Conservation (phyloP, 2,329 filamentous ascomycete species). For the Aureobasidium sp. region DNA sequence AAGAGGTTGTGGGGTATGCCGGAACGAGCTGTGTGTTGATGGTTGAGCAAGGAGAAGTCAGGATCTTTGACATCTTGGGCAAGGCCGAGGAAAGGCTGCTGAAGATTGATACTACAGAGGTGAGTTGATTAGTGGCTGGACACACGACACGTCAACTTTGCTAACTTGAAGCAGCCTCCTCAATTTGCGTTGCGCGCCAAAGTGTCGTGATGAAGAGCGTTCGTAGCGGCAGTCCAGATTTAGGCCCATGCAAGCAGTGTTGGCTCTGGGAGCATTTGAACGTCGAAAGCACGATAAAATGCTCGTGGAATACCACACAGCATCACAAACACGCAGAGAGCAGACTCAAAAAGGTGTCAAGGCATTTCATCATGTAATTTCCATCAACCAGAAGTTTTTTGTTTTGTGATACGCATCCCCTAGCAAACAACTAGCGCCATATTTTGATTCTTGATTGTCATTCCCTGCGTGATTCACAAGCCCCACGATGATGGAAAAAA, state of each 20-base stretch:
- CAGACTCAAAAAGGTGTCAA: conserved; percentile 3
- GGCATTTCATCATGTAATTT: conserved; percentile 12
- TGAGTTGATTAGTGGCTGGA: conserved; percentile 17
- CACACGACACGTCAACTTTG: neutral
- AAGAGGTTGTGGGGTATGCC: conserved; percentile 47
- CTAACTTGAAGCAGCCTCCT: conserved; percentile 12
- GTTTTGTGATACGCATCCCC: conserved; percentile 12
- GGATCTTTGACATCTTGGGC: conserved; percentile 60
- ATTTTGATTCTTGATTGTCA: conserved; percentile 12
- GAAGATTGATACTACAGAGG: conserved; percentile 54
- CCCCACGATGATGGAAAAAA: conserved; percentile 12
- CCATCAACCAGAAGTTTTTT: conserved; percentile 15
- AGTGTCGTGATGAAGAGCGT: neutral
- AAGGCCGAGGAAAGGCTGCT: conserved; percentile 62
- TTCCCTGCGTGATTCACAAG: conserved; percentile 8
- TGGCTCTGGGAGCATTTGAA: neutral
- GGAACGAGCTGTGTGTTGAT: conserved; percentile 66
- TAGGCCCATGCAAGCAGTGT: neutral
- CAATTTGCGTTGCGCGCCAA: conserved; percentile 18
- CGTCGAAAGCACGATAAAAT: neutral
- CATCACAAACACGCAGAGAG: neutral
- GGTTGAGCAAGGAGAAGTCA: conserved; percentile 56
- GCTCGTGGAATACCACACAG: neutral
- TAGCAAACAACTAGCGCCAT: conserved; percentile 14
- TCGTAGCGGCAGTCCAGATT: neutral